Evolutionary conservation across 2,329 filamentous ascomycete species (phyloP).

Genomic region (Endothia cerciana): DNA sequence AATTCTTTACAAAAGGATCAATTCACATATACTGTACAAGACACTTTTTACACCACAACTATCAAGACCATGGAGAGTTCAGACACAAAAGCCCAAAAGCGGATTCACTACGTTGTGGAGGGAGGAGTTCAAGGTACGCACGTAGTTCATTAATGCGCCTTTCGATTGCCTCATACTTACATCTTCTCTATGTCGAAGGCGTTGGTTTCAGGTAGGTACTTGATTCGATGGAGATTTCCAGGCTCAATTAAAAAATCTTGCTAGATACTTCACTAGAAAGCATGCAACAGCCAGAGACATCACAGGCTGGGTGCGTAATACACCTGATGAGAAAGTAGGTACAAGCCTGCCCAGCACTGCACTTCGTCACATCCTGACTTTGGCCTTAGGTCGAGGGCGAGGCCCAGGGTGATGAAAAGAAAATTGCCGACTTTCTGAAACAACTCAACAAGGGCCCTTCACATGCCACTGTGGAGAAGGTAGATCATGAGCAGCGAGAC

Average conservation of each 20-base stretch:
- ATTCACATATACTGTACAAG: not conserved
- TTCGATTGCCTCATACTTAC: not conserved
- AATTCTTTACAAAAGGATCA: not conserved
- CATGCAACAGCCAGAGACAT: constrained; percentile 54
- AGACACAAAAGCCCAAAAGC: not conserved
- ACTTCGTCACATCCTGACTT: constrained; percentile 12
- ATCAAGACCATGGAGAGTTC: not conserved
- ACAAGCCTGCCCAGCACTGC: not conserved
- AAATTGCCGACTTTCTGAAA: constrained; percentile 71
- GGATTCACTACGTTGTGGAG: constrained; percentile 68
- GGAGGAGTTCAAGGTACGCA: constrained; percentile 66
- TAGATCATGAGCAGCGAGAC: constrained; percentile 71
- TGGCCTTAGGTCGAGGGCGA: constrained; percentile 79
- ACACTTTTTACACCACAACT: not conserved
- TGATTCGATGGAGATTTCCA: not conserved
- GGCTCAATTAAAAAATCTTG: not conserved
- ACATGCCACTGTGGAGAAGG: constrained; percentile 71
- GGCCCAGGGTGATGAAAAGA: constrained; percentile 73
- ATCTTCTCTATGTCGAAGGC: constrained; percentile 43
- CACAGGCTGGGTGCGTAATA: constrained; percentile 67
- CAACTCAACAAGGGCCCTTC: constrained; percentile 76
- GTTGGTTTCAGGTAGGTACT: constrained; percentile 57
- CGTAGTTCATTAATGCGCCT: not conserved
- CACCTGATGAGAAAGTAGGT: constrained; percentile 56
- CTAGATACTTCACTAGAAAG: constrained; percentile 56